A percentile compares a stretch with the other conserved stretches of the same genome.
Evolutionary conservation across 1,284 basidiomycete genomes (phyloP).

Genomic region (Agroathelia rolfsii): DNA sequence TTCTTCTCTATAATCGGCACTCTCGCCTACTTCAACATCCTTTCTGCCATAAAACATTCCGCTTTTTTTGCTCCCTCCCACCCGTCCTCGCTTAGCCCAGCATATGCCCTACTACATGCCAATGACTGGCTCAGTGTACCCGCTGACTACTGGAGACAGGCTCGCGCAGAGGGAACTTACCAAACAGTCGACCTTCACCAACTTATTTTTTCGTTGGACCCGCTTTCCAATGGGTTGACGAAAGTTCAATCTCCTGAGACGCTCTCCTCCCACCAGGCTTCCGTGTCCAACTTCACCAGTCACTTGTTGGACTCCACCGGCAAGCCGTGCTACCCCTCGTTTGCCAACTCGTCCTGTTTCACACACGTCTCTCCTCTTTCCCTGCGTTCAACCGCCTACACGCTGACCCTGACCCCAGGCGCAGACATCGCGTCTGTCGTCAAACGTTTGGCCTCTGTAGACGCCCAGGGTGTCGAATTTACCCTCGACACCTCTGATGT

Average conservation of each 20-base stretch:
- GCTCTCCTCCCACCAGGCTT: conserved; percentile 20
- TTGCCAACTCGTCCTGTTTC: conserved; percentile 39
- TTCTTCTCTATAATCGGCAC: conserved; percentile 81
- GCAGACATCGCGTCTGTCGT: conserved; percentile 39
- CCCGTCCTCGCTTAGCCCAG: conserved; percentile 36
- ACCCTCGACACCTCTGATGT: conserved; percentile 29
- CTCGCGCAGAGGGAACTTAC: conserved; percentile 20
- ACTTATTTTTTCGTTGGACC: conserved; percentile 46
- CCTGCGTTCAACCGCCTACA: conserved; percentile 37
- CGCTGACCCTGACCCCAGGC: conserved; percentile 48
- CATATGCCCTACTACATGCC: conserved; percentile 41
- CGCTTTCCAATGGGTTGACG: too few species aligned
- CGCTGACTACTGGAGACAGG: conserved; percentile 39
- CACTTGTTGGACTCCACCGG: too few species aligned
- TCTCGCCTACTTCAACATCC: conserved; percentile 85
- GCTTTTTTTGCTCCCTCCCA: conserved; percentile 51
- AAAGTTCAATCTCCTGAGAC: too few species aligned
- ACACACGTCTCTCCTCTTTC: conserved; percentile 22
- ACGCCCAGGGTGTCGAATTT: conserved; percentile 31
- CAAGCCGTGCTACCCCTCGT: too few species aligned
- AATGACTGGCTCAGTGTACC: conserved; percentile 47
- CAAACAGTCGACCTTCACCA: conserved; percentile 55
- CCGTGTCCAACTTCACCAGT: conserved; percentile 35
- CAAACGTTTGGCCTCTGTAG: conserved; percentile 23
- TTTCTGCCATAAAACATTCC: conserved; percentile 76